Evolutionary conservation across 495 filamentous ascomycete species (phyloP), one percentile per base, ranked within the genome.

Genomic region (Geopyxis carbonaria): DNA sequence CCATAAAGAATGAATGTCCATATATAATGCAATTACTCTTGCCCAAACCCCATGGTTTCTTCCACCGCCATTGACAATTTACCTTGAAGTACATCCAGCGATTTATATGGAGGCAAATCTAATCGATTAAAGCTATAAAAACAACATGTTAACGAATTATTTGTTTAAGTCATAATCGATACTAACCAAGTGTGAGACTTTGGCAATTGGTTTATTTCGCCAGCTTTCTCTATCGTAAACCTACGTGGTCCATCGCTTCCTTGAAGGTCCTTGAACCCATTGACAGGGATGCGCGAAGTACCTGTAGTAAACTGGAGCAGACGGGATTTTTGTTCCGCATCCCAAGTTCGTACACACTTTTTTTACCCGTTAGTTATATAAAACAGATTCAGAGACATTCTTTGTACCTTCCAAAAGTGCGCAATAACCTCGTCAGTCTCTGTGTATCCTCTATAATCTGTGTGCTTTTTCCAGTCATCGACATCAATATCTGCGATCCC

Each of bases 381-480:
- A n/a, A n/a, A n/a, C n/a, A n/a, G n/a, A n/a, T n/a, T n/a, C n/a
- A 39, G 83, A 87, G 68, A 93, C n/a, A n/a, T n/a, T n/a, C n/a
- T n/a, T n/a, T n/a, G n/a, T n/a, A n/a, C n/a, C n/a, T n/a, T 89
- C 89, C 89, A 99, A 72, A 99, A 99, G 64, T 85, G 86, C 57
- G 80, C 75, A 47, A 99, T 91, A 22, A 95, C 91, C 54, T 93
- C 82, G 58, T 95, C 91, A 37, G 72, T 75, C 61, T 99, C 89
- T 27, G 92, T 93, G 64, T 99, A 99, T n/a, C 89, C 89, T 44
- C 89, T 75, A 63, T 99, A 99, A 57, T 99, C 89, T n/a, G 89
- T 99, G 63, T 99, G 89, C 64, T 99, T 99, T 76, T 99, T 99
- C 89, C 89, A 99, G 60, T 99, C 89, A 34, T 95, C 89, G 14